Evolutionary conservation across 2,329 filamentous ascomycete genomes (phyloP).

Genomic region (Sporothrix pallida): DNA sequence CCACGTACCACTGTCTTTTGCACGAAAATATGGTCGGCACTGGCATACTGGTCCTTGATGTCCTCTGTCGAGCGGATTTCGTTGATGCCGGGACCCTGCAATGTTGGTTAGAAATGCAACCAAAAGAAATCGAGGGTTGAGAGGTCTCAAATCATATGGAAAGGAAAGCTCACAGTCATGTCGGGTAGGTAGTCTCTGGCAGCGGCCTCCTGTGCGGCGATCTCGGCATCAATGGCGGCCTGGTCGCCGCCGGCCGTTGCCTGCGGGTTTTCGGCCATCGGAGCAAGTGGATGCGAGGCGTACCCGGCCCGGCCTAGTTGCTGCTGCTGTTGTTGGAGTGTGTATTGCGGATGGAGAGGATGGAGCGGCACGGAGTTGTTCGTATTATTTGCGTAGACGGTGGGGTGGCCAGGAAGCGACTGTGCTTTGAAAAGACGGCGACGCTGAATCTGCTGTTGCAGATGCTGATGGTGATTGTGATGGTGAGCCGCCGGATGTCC

Average conservation of each 20-base stretch:
- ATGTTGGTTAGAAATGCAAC: slow-evolving; percentile 39
- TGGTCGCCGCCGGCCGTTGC: slow-evolving; percentile 10
- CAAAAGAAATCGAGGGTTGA: not conserved
- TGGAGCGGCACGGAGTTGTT: not conserved
- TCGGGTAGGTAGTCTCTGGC: slow-evolving; percentile 64
- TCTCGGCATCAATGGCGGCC: slow-evolving; percentile 47
- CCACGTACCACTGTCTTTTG: slow-evolving; percentile 80
- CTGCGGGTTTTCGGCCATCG: slow-evolving; percentile 28
- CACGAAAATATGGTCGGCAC: slow-evolving; percentile 82
- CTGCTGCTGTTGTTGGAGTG: slow-evolving; percentile 16
- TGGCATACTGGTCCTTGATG: slow-evolving; percentile 85
- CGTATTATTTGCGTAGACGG: not conserved
- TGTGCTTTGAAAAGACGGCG: slow-evolving; percentile 26
- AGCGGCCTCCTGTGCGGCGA: slow-evolving; percentile 65
- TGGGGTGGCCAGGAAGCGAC: slow-evolving; percentile 11
- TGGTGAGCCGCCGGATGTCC: slow-evolving; percentile 34
- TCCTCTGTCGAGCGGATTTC: slow-evolving; percentile 75
- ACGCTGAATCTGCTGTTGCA: slow-evolving; percentile 32
- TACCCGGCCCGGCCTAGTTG: slow-evolving; percentile 18
- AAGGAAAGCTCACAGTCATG: slow-evolving; percentile 55
- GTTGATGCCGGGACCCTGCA: slow-evolving; percentile 81
- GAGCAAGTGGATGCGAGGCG: slow-evolving; percentile 7
- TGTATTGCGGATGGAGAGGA: not conserved
- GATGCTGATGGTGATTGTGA: slow-evolving; percentile 37
- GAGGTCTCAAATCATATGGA: not conserved